A percentile compares a stretch with the other conserved stretches of the same genome.
phyloP scores from a whole-genome alignment of 176 grass and related monocot species.

The Musa itinerans region DNA sequence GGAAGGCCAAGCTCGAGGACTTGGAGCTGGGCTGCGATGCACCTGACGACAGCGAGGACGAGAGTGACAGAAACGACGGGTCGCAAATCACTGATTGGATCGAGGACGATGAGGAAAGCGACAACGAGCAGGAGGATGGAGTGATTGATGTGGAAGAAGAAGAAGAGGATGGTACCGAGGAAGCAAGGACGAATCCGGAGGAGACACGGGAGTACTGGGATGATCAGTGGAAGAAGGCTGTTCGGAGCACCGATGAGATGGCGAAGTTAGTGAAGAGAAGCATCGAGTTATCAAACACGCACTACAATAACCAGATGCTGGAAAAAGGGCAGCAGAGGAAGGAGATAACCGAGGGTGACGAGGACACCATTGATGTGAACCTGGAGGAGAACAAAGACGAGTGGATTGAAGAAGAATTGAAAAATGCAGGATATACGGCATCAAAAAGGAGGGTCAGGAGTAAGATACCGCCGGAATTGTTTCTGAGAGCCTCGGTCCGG shows the following conservation, averaged over 20 bases:
- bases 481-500: slow-evolving; percentile 59
- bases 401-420: slow-evolving; percentile 9
- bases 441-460: slow-evolving; percentile 19
- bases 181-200: slow-evolving; percentile 9
- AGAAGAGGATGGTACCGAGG: slow-evolving; percentile 22
- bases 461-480: slow-evolving; percentile 29
- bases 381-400: slow-evolving; percentile 33
- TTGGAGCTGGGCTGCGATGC: slow-evolving; percentile 88
- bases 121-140: slow-evolving; percentile 10
- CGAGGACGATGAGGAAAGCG: slow-evolving; percentile 19
- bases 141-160: slow-evolving; percentile 21
- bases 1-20: slow-evolving; percentile 93
- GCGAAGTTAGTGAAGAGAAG: slow-evolving; percentile 70
- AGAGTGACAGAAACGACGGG: slow-evolving; percentile 6
- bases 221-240: slow-evolving; percentile 56
- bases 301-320: slow-evolving; percentile 32
- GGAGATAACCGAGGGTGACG: slow-evolving; percentile 13
- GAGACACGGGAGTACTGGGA: slow-evolving; percentile 66
- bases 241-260: slow-evolving; percentile 71
- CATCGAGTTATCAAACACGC: slow-evolving; percentile 31
- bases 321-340: slow-evolving; percentile 27
- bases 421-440: slow-evolving; percentile 13
- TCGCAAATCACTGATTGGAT: slow-evolving; percentile 38
- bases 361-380: slow-evolving; percentile 18
- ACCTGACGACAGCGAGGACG: slow-evolving; percentile 57